A percentile compares a stretch with the other conserved stretches of the same genome.
Evolutionary conservation across 495 filamentous ascomycete species (phyloP).

Genomic region (Annulohypoxylon stygium): DNA sequence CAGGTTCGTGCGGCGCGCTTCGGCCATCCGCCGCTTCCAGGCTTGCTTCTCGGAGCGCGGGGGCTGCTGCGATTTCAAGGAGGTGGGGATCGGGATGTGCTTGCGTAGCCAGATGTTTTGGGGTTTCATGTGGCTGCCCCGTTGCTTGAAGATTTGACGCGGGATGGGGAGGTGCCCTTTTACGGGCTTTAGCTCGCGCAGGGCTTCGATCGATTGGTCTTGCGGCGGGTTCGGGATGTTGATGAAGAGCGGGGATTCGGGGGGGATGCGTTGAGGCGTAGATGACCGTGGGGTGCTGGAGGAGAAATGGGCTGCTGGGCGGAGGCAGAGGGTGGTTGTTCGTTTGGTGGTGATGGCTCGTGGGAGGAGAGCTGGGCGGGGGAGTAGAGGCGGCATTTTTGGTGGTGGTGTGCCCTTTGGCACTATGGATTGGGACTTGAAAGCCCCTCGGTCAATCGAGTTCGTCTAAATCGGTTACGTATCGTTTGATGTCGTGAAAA

Average conservation of each 20-base stretch:
- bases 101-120: constrained; percentile 46
- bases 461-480: neutral
- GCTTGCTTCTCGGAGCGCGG: constrained; percentile 51
- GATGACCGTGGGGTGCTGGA: constrained; percentile 13
- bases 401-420: constrained; percentile 30
- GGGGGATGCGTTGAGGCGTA: constrained; percentile 49
- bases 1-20: constrained; percentile 54
- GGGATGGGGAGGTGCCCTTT: constrained; percentile 62
- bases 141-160: constrained; percentile 57
- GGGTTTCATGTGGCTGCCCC: constrained; percentile 53
- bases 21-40: constrained; percentile 55
- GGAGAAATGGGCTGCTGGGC: constrained; percentile 30
- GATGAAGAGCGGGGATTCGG: constrained; percentile 63
- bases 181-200: constrained; percentile 51
- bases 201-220: constrained; percentile 52
- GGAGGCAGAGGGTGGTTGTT: constrained; percentile 19
- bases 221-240: constrained; percentile 61
- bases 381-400: constrained; percentile 48
- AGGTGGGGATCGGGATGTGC: constrained; percentile 47
- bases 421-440: constrained; percentile 5
- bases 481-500: constrained; percentile 14
- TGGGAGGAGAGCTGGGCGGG: constrained; percentile 34
- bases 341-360: constrained; percentile 24
- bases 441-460: constrained; percentile 6
- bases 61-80: constrained; percentile 38